Percentiles rank a stretch among this genome's conserved stretches.
phyloP scores from a whole-genome alignment of 805 yeast species.

The Martiniozyma abietophila region DNA sequence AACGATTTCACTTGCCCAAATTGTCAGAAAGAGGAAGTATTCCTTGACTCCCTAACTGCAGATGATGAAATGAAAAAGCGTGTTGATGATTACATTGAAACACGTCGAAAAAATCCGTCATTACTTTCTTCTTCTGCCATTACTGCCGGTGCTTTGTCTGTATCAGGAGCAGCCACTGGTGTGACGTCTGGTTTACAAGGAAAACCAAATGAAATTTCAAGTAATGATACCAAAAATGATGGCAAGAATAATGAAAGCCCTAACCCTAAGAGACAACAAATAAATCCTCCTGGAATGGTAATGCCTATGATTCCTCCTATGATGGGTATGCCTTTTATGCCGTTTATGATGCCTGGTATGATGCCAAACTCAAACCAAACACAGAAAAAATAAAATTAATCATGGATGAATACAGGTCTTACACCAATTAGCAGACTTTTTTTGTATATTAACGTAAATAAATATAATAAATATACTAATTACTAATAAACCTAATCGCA shows the following conservation, averaged over 20 bases:
- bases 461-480: not conserved
- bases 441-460: not conserved
- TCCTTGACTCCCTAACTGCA: constrained; percentile 58
- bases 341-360: constrained; percentile 16
- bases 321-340: constrained; percentile 25
- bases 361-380: constrained; percentile 1
- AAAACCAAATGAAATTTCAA: constrained; percentile 8
- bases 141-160: not conserved
- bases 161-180: not conserved
- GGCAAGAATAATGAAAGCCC: constrained; percentile 8
- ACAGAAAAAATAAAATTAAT: constrained; percentile 1
- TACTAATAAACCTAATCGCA: not conserved
- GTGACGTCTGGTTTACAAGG: constrained; percentile 11
- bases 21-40: constrained; percentile 65
- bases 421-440: not conserved
- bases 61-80: constrained; percentile 52
- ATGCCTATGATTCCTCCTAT: constrained; percentile 20
- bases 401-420: too few relatives aligned
- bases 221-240: not conserved
- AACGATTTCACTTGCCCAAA: constrained; percentile 87
- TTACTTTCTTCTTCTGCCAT: not conserved
- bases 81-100: constrained; percentile 42
- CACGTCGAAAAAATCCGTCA: constrained; percentile 11
- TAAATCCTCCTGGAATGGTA: constrained; percentile 8
- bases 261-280: constrained; percentile 12